Base-by-base conservation (phyloP, 2,329 filamentous ascomycete genomes). In the Colletotrichum chrysophilum region DNA sequence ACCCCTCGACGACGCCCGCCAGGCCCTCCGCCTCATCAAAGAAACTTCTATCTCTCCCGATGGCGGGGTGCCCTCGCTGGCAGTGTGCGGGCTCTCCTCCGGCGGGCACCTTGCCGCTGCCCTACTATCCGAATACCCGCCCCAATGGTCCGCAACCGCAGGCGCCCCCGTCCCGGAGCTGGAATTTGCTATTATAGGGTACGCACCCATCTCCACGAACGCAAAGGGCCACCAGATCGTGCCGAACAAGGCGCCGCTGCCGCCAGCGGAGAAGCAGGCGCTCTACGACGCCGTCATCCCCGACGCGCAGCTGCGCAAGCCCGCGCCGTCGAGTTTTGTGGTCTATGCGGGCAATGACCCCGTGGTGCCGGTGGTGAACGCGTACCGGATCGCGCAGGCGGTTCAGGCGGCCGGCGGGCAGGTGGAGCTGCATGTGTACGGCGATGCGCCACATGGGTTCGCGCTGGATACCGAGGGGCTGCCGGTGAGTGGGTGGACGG, bases 121-220 rank as follows among this genome's bases (percentile, higher is more conserved):
- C 28, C 56, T 79, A 32, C 43, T 79, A 4, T 74, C 76, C 30
- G 38, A 48, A 12, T 79, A 78, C 71, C 78, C 78, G 7, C 13
- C 69, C 4, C 32, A 58, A 4, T 79, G 78, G 78, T 58, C 70
- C 4, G 32, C 74, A 2, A 61, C 75, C 16, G 64, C 75, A 6
- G 73, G 76, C 5, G 7, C 61, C 4, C 30, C 76, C 8, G 70
- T 78, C 8, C 78, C 78, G 21, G 70, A 76, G 7, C 65, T 70
- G 0, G 71, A 66, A 4, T 79, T 79, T 13, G 77, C 75, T 2
- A 77, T 79, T 36, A 76, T 79, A n/a, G 78, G 78, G 13, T 79
- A 79, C 67, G 78, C 76, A 9, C 78, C 78, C n/a, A 79, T 79
- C 21, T 79, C 78, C 2, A 79, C 78, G 7, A 79, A 79, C 32